Evolutionary conservation across 441 rosid species (phyloP).

Genomic region (Isatis lusitanica): DNA sequence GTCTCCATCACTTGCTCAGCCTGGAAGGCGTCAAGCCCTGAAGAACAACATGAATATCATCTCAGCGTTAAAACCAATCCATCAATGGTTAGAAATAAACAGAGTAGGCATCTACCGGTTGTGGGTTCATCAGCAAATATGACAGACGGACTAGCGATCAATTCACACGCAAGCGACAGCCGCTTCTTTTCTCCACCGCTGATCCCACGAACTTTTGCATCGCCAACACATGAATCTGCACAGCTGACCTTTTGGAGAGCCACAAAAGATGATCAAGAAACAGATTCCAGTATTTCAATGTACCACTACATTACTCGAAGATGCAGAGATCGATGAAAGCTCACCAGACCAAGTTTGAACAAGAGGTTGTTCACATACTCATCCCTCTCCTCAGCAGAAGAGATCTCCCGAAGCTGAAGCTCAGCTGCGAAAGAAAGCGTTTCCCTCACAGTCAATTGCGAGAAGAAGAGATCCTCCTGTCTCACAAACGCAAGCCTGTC

Average conservation of each 20-base stretch:
- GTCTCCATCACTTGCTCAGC: conserved; percentile 97
- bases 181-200: conserved; percentile 98
- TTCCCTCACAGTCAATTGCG: conserved; percentile 91
- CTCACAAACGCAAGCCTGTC: conserved; percentile 85
- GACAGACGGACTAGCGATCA: conserved; percentile 96
- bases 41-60: conserved; percentile 21
- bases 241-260: conserved; percentile 73
- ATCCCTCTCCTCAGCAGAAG: conserved; percentile 75
- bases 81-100: background rate
- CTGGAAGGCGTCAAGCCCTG: conserved; percentile 98
- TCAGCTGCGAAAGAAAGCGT: conserved; percentile 88
- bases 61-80: background rate
- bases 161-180: conserved; percentile 84
- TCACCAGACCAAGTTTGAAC: conserved; percentile 83
- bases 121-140: conserved; percentile 98
- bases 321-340: conserved; percentile 29
- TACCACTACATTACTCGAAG: background rate
- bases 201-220: conserved; percentile 93
- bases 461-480: conserved; percentile 95
- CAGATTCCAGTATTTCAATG: background rate
- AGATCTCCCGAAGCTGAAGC: conserved; percentile 75
- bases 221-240: conserved; percentile 86
- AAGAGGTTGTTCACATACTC: conserved; percentile 76
- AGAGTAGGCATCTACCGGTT: conserved; percentile 57
- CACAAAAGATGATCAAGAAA: conserved; percentile 25